Conservation (phyloP, 2,329 filamentous ascomycete species). For the Arthrobotrys iridis region DNA sequence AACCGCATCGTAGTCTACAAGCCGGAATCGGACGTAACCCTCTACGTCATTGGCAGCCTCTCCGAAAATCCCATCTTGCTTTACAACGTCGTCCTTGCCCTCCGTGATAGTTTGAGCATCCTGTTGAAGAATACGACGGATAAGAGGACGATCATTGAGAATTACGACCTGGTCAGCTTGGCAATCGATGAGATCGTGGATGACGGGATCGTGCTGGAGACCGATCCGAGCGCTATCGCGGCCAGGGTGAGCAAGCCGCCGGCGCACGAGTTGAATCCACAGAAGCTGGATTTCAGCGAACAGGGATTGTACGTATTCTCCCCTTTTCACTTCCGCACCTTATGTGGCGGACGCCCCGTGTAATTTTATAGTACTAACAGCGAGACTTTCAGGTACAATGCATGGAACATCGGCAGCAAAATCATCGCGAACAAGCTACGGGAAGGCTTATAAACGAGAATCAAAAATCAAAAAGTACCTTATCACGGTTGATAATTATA, state of each 20-base stretch:
- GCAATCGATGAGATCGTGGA: conserved; percentile 95
- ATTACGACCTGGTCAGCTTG: conserved; percentile 94
- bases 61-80: conserved; percentile 98
- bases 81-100: conserved; percentile 88
- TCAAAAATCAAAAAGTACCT: background rate
- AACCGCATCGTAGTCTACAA: conserved; percentile 97
- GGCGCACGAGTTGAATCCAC: conserved; percentile 72
- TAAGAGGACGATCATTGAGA: conserved; percentile 97
- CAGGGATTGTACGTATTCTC: conserved; percentile 47
- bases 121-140: conserved; percentile 73
- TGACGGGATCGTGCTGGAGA: conserved; percentile 96
- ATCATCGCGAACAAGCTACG: conserved; percentile 48
- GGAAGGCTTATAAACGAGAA: conserved; percentile 38
- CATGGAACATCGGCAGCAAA: conserved; percentile 46
- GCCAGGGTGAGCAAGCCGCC: conserved; percentile 92
- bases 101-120: conserved; percentile 3
- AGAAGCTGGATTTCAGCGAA: conserved; percentile 51
- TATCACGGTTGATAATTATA: too few species aligned
- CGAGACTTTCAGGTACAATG: conserved; percentile 26
- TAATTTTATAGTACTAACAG: background rate
- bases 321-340: background rate
- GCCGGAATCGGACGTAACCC: conserved; percentile 96
- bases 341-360: background rate
- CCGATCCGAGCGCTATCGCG: conserved; percentile 91
- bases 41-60: conserved; percentile 87